Percentiles rank a stretch among this genome's conserved stretches.
phyloP scores from a whole-genome alignment of 78 protist species.

The Dictyostelium citrinum region DNA sequence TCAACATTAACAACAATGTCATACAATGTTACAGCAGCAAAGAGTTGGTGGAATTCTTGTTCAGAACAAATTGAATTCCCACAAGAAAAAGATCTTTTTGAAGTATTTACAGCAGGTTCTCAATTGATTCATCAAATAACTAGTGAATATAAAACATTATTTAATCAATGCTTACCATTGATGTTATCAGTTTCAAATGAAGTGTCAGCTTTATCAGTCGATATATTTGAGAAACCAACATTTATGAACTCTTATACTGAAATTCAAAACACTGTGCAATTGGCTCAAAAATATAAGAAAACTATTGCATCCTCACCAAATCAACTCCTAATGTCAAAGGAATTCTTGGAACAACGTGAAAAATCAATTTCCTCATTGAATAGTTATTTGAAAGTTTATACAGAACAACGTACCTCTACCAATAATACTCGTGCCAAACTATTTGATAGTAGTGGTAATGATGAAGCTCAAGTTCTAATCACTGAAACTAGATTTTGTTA shows the following conservation, averaged over 20 bases:
- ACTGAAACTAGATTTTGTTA: slow-evolving; percentile 53
- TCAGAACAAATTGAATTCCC: slow-evolving; percentile 53
- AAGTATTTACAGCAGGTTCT: slow-evolving; percentile 54
- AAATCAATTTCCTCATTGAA: not conserved
- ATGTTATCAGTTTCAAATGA: slow-evolving; percentile 34
- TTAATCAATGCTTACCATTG: slow-evolving; percentile 55
- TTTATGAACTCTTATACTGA: slow-evolving; percentile 1
- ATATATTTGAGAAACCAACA: slow-evolving; percentile 47
- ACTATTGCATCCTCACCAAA: not conserved
- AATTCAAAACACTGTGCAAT: slow-evolving; percentile 13
- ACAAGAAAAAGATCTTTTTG: slow-evolving; percentile 62
- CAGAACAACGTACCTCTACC: slow-evolving; percentile 40
- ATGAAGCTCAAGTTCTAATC: slow-evolving; percentile 39
- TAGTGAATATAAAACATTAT: slow-evolving; percentile 53
- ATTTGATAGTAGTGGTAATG: slow-evolving; percentile 53
- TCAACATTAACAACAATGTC: slow-evolving; percentile 48
- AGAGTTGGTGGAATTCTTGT: slow-evolving; percentile 74
- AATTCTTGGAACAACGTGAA: slow-evolving; percentile 38
- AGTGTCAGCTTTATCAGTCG: slow-evolving; percentile 53
- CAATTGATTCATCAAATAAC: slow-evolving; percentile 62
- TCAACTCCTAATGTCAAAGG: not conserved
- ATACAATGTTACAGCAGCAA: slow-evolving; percentile 66
- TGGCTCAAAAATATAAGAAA: slow-evolving; percentile 33
- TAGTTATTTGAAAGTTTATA: slow-evolving; percentile 28
- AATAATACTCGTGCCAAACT: slow-evolving; percentile 67